A percentile compares a stretch with the other conserved stretches of the same genome.
These are phyloP conservation scores for Casuarina glauca DNA, from an alignment of 306 rosid species.

Conservation along the genomic window DNA sequence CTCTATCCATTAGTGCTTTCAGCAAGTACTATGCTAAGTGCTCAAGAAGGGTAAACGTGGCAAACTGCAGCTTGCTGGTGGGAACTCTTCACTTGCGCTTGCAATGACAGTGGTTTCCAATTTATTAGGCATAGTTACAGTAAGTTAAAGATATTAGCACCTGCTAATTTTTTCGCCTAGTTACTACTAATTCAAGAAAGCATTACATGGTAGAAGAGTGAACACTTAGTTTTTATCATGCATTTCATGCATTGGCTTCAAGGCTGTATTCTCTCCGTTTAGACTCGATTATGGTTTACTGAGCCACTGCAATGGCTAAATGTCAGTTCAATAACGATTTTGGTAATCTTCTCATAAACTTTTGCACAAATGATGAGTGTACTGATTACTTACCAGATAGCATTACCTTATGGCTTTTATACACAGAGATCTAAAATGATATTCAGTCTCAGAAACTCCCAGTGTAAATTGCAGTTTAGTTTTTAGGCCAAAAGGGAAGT, in stretches of 20 bases:
- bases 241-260: not conserved
- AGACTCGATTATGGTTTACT: not conserved
- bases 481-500: not conserved
- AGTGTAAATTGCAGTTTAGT: not conserved
- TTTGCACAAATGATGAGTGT: not conserved
- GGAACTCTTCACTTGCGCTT: constrained; percentile 13
- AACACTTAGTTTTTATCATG: not conserved
- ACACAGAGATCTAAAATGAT: not conserved
- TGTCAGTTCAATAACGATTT: not conserved
- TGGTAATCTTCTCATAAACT: not conserved
- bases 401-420: not conserved
- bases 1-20: not conserved
- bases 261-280: not conserved
- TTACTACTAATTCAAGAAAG: not conserved
- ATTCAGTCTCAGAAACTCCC: not conserved
- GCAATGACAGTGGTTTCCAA: constrained; percentile 10
- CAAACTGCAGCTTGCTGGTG: not conserved
- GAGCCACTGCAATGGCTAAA: not conserved
- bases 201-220: constrained; percentile 4
- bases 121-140: constrained; percentile 3
- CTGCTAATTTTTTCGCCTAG: not conserved
- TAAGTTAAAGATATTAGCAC: not conserved
- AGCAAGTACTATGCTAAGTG: not conserved
- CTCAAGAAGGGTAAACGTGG: not conserved
- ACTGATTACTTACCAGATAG: not conserved